Evolutionary conservation across 768 basidiomycete species (phyloP), one percentile per base, ranked within the genome.

Genomic region (Guyanaporus albipodus): DNA sequence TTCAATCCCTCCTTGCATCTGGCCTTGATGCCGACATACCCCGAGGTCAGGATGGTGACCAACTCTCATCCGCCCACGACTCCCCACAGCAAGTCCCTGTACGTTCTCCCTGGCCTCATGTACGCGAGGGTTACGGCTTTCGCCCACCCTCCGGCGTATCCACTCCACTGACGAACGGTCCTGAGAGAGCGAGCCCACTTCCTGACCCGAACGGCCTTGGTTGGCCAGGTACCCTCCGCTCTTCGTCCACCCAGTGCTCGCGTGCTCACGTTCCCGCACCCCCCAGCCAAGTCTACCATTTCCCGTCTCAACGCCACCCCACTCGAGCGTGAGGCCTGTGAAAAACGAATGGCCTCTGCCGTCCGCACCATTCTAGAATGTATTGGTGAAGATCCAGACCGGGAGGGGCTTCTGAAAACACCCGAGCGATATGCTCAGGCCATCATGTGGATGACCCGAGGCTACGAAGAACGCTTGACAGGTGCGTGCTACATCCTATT

Each of bases 401-500:
- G 96, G 28, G 95, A 98, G 63, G 96, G 96, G 15, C 75, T 99
- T 18, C 70, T 85, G 43, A 82, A 83, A 60, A 99, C 96, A 2
- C 96, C 96, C 21, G 90, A 94, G 56, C 79, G 96, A 31, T 99
- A 96, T 68, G 93, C 94, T 19, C 90, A 98, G 69, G 92, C 96
- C 22, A 73, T 99, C 44, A 80, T 99, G 76, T 98, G 92, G 92
- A 96, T 98, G 94, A 98, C 96, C 27, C 83, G 87, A 63, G 96
- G 96, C 9, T 99, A 99, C 69, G 96, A 98, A 66, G 94, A 98
- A 65, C 82, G 91, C 54, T 70, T 99, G 55, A 82, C 85, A 70
- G 91, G 93, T 92, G 44, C 42, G 64, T 50, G n/a, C 28, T 50
- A 48, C 49, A 48, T 54, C 60, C 47, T 47, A 27, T 49, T 39